Evolutionary conservation across 2,329 filamentous ascomycete genomes (phyloP), one percentile per base, ranked within the genome.

Genomic region (Colletotrichum echinochloae): DNA sequence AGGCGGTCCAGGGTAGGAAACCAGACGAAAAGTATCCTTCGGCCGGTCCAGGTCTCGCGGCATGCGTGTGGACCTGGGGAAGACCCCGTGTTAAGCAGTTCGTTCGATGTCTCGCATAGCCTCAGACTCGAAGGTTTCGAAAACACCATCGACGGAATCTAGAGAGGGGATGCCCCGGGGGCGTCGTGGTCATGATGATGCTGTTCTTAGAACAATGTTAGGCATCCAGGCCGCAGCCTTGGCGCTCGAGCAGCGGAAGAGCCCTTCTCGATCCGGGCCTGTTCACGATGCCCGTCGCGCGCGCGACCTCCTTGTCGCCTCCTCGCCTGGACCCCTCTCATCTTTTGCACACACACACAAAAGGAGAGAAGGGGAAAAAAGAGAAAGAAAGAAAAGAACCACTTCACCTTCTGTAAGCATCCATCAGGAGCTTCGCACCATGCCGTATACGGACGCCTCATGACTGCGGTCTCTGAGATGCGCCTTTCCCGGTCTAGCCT

Each of bases 21-120:
- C 66, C 56, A 49, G 66, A 71, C 52, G 70, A 72, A 66, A 72
- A 67, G 39, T 71, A 62, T 60, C 66, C 70, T 54, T 44, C 37
- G 41, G 59, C 60, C 56, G 46, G 52, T 35, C 51, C 39, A 26
- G 54, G 7, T 9, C 41, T 23, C 23, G 8, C 11, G 41, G 26
- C 64, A 44, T 59, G 28, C 9, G 28, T 28, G 39, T 48, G 11
- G 41, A 35, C 35, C 51, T 57, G 37, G 35, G 20, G 26, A 23
- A 26, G 37, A 33, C 49, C 33, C 35, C 52, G 11, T 30, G 35
- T 44, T 39, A 51, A 30, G 28, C 44, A 55, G 66, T 71, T 71
- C 66, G 65, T 70, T 68, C 69, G 54, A 70, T 70, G 54, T 71
- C 28, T 70, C 23, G 46, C 54, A 41, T 70, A 64, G 56, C 39